Evolutionary conservation across 176 grass and related monocot species (phyloP), one percentile per base, ranked within the genome.

Genomic region (Cenchrus americanus): DNA sequence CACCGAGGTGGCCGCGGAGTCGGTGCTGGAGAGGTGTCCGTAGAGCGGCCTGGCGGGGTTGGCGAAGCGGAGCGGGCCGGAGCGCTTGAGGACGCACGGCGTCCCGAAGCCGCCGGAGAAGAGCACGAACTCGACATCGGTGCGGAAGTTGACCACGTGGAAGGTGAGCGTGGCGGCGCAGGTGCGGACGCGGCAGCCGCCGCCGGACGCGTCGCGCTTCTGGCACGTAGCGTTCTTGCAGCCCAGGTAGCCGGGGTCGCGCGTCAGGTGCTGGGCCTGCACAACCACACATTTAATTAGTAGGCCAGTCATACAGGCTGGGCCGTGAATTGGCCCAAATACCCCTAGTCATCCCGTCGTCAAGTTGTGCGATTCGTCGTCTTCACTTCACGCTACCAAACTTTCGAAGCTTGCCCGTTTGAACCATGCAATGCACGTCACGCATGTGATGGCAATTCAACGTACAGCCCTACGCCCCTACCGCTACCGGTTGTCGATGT

Each of bases 61-160:
- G 79, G 92, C 80, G 66, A 97, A 97, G 15, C 41, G 83, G 60
- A 97, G 54, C 48, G 80, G 61, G 30, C 77, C 71, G 27, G 94
- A 90, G 8, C 89, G 78, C 82, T 66, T 80, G 74, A 97, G 87
- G 34, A 94, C 1, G 76, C 94, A 97, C 0, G 94, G 92, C 44
- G 83, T 62, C n/a, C 2, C 14, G 82, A 97, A 97, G 1, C 94
- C 94, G 44, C 87, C 92, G 77, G 87, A 52, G 92, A 94, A 90
- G 70, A 97, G 81, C 61, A 94, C 87, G 79, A 97, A 97, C 73
- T 94, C 92, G 47, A 97, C 69, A 24, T 92, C 83, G 40, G 92
- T 90, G 77, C 92, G 85, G 80, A 94, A 88, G 91, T 97, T 97
- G 87, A 97, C 44, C 55, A 92, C 80, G 75, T 97, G 94, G 89